Percentiles rank a stretch among this genome's conserved stretches.
These are phyloP conservation scores for Volvox carteri DNA, from an alignment of 163 green algal species.

Conservation along the genomic window DNA sequence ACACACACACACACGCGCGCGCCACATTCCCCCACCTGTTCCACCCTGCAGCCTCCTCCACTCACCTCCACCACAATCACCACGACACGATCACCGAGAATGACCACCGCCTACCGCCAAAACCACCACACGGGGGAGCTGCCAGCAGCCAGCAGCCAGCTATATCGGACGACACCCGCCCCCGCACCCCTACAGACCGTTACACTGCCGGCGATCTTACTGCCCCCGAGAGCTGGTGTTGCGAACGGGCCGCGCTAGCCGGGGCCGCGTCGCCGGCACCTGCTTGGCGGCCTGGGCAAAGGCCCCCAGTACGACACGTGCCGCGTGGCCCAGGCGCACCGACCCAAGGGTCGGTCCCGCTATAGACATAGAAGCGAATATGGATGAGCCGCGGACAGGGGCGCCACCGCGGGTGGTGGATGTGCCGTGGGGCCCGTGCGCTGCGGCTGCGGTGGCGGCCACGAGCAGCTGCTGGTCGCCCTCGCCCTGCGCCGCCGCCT, in stretches of 20 bases:
- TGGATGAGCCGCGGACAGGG: background rate
- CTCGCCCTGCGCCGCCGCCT: conserved; percentile 33
- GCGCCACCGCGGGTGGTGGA: background rate
- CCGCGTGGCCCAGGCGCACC: conserved; percentile 64
- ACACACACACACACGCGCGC: background rate
- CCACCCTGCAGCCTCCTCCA: background rate
- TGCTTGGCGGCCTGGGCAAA: conserved; percentile 58
- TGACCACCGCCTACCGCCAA: too few relatives aligned
- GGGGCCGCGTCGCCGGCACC: conserved; percentile 29
- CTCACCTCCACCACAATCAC: background rate
- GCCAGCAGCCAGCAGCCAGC: too few relatives aligned
- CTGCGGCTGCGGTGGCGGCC: background rate
- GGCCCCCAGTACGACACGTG: conserved; percentile 60
- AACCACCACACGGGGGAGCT: too few relatives aligned
- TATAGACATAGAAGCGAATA: conserved; percentile 53
- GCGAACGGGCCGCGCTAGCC: conserved; percentile 21
- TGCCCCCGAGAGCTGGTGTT: background rate
- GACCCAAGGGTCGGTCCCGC: conserved; percentile 3
- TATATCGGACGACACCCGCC: too few relatives aligned
- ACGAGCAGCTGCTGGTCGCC: conserved; percentile 49
- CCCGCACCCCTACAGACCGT: too few relatives aligned
- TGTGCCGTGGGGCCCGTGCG: background rate
- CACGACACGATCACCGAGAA: too few relatives aligned
- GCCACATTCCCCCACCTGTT: background rate
- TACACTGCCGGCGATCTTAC: too few relatives aligned